phyloP scores from a whole-genome alignment of 768 basidiomycete genomes.

The Termitomyces sp. region DNA sequence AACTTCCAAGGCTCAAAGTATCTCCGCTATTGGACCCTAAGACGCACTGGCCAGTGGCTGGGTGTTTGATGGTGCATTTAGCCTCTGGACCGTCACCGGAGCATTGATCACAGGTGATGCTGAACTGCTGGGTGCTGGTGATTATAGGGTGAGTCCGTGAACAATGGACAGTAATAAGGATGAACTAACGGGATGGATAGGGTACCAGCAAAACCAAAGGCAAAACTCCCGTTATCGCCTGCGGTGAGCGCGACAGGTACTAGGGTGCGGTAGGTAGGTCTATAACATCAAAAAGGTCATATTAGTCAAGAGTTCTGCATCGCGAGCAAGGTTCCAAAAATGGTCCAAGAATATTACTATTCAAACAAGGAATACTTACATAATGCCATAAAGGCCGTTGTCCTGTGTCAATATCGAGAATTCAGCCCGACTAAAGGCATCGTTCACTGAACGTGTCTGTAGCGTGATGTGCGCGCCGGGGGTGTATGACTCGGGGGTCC shows the following conservation, averaged over 20 bases:
- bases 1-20: constrained; percentile 7
- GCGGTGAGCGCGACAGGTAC: constrained; percentile 10
- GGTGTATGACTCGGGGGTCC: constrained; percentile 5
- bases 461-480: constrained; percentile 9
- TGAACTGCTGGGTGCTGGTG: constrained; percentile 14
- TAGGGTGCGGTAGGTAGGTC: constrained; percentile 5
- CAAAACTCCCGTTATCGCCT: constrained; percentile 1
- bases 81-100: neutral
- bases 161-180: neutral
- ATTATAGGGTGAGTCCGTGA: neutral
- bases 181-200: constrained; percentile 6
- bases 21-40: constrained; percentile 5
- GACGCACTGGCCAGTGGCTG: constrained; percentile 10
- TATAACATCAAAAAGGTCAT: neutral
- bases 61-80: constrained; percentile 11
- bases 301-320: neutral
- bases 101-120: constrained; percentile 11
- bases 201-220: neutral
- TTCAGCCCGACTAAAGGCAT: constrained; percentile 5
- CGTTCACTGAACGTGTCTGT: neutral
- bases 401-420: constrained; percentile 11
- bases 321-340: neutral
- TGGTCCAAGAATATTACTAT: too few relatives aligned
- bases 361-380: neutral
- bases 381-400: constrained; percentile 11